Percentiles rank a stretch among this genome's conserved stretches.
Conservation (phyloP, 169 alveolate species). For the Plasmodium vivax region DNA sequence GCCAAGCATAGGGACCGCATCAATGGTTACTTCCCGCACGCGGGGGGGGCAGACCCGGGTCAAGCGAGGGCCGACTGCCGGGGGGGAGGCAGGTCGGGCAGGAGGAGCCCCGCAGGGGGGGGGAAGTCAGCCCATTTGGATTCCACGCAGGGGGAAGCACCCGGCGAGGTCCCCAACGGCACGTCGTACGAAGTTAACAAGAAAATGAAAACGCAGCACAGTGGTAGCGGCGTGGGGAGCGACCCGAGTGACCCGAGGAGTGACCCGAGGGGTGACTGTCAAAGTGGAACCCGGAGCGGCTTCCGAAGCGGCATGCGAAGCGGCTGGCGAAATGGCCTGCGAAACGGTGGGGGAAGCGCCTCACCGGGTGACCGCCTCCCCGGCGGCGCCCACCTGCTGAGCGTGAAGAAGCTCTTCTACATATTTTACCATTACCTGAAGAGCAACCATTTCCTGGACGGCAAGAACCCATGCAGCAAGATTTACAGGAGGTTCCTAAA, state of each 20-base stretch:
- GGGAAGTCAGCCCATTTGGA: neutral
- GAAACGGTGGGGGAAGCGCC: neutral
- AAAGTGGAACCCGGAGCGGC: neutral
- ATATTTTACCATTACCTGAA: slow-evolving; percentile 42
- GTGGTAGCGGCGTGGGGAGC: neutral
- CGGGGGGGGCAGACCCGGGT: neutral
- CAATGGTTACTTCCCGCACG: neutral
- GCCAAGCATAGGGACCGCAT: neutral
- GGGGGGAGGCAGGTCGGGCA: neutral
- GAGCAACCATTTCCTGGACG: slow-evolving; percentile 15
- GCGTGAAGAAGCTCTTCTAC: slow-evolving; percentile 28
- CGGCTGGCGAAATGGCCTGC: neutral
- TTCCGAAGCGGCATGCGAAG: neutral
- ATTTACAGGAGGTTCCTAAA: slow-evolving; percentile 32
- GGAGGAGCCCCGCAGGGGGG: neutral
- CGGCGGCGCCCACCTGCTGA: neutral
- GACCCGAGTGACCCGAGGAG: too few relatives aligned
- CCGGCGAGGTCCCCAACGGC: neutral
- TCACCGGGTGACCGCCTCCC: neutral
- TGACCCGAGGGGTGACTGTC: too few relatives aligned
- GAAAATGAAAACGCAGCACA: slow-evolving; percentile 31
- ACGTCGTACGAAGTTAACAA: neutral
- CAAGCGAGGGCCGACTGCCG: neutral
- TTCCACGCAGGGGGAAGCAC: neutral
- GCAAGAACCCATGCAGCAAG: slow-evolving; percentile 13